Evolutionary conservation across 306 rosid species (phyloP).

Genomic region (Abrus pulchellus): DNA sequence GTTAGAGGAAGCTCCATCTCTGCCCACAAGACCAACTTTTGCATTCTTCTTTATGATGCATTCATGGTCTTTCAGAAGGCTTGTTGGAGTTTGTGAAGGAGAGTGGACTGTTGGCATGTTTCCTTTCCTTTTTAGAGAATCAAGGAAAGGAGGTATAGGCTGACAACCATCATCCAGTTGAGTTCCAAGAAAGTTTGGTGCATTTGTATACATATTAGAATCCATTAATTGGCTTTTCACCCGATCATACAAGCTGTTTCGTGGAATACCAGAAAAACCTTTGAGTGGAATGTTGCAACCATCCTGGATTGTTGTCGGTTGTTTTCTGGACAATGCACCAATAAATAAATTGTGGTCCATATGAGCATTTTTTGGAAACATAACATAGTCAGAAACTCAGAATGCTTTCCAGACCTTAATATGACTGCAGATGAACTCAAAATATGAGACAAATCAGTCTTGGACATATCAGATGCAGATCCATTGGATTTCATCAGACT

Average conservation of each 20-base stretch:
- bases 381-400: constrained; percentile 55
- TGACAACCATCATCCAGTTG: constrained; percentile 51
- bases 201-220: constrained; percentile 34
- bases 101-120: constrained; percentile 48
- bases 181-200: constrained; percentile 51
- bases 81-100: constrained; percentile 54
- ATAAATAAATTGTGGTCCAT: constrained; percentile 51
- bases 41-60: constrained; percentile 47
- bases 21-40: constrained; percentile 50
- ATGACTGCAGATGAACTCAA: constrained; percentile 53
- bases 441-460: constrained; percentile 52
- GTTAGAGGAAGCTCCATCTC: constrained; percentile 62
- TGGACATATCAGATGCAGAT: constrained; percentile 53
- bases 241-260: constrained; percentile 42
- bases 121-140: constrained; percentile 52
- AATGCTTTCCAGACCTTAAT: constrained; percentile 57
- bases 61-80: constrained; percentile 51
- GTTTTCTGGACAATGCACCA: constrained; percentile 58
- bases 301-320: constrained; percentile 44
- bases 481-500: constrained; percentile 58
- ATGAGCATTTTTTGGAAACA: constrained; percentile 47
- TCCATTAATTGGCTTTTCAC: constrained; percentile 48
- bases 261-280: constrained; percentile 54
- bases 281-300: constrained; percentile 50
- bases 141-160: constrained; percentile 49